These are phyloP conservation scores for Pseudozyma flocculosa DNA, from an alignment of 1,284 basidiomycete species.

Conservation along the genomic window DNA sequence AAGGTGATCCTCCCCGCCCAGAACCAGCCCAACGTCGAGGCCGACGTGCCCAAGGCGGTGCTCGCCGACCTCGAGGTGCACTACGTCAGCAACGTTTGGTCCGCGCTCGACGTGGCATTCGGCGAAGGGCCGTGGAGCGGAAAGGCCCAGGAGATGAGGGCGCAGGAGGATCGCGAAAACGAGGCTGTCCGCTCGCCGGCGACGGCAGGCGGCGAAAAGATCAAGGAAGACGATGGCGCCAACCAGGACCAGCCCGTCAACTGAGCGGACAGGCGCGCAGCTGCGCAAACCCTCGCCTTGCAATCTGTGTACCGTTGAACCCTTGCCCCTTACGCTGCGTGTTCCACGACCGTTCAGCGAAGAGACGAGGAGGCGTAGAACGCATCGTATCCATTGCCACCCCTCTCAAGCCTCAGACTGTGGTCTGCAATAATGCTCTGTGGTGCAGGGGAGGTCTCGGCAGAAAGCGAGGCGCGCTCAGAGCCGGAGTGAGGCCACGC, in stretches of 20 bases:
- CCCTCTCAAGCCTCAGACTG: no score
- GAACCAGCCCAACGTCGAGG: constrained; percentile 56
- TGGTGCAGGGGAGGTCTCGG: no score
- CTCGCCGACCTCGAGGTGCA: constrained; percentile 53
- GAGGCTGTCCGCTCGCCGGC: constrained; percentile 1
- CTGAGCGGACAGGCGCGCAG: constrained; percentile 3
- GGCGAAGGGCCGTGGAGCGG: constrained; percentile 53
- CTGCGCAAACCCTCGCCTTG: no score
- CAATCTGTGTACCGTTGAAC: no score
- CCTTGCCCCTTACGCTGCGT: no score
- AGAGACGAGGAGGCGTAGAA: no score
- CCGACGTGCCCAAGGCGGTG: constrained; percentile 54
- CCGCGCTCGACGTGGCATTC: constrained; percentile 54
- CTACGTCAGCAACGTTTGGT: constrained; percentile 56
- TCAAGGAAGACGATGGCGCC: constrained; percentile 30
- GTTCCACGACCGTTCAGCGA: no score
- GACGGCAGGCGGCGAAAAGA: constrained; percentile 7
- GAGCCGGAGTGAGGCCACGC: no score
- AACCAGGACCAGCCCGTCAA: constrained; percentile 44
- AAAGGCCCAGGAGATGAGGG: constrained; percentile 46
- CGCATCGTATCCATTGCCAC: no score
- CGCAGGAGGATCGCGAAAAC: constrained; percentile 28
- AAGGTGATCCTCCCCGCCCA: constrained; percentile 54
- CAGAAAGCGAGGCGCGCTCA: no score
- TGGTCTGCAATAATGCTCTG: no score